phyloP scores from a whole-genome alignment of 805 yeast species.

The Citeromyces matritensis region DNA sequence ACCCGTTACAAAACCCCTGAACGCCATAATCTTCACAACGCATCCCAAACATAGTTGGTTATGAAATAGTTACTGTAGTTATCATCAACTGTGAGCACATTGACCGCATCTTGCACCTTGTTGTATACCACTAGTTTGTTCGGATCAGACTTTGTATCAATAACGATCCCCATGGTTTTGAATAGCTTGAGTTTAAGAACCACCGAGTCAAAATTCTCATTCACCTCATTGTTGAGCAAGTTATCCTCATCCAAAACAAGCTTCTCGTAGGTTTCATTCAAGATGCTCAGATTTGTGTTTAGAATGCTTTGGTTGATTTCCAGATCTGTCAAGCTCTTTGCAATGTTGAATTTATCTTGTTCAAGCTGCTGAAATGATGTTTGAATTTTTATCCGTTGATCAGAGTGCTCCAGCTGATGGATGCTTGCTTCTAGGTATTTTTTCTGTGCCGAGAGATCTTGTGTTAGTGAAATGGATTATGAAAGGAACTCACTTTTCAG shows the following conservation, averaged over 20 bases:
- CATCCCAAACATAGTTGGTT: conserved; percentile 71
- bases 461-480: neutral
- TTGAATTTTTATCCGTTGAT: conserved; percentile 13
- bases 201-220: conserved; percentile 24
- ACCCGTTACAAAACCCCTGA: too few relatives aligned
- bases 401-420: conserved; percentile 12
- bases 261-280: conserved; percentile 17
- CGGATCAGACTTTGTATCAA: conserved; percentile 18
- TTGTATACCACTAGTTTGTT: conserved; percentile 33
- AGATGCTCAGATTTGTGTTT: conserved; percentile 18
- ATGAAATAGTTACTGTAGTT: conserved; percentile 55
- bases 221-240: conserved; percentile 16
- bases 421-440: conserved; percentile 6
- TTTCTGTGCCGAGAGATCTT: conserved; percentile 7
- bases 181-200: conserved; percentile 42
- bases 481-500: conserved; percentile 5
- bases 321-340: conserved; percentile 35
- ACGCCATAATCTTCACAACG: conserved; percentile 13
- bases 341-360: conserved; percentile 30
- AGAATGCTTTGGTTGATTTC: conserved; percentile 26
- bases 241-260: conserved; percentile 8
- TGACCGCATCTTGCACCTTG: conserved; percentile 26
- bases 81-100: conserved; percentile 32
- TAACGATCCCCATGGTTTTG: conserved; percentile 41
- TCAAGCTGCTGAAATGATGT: conserved; percentile 19